Percentiles rank a stretch among this genome's conserved stretches.
phyloP scores from a whole-genome alignment of 2,329 filamentous ascomycete genomes.

The Ramularia collo-cygni region DNA sequence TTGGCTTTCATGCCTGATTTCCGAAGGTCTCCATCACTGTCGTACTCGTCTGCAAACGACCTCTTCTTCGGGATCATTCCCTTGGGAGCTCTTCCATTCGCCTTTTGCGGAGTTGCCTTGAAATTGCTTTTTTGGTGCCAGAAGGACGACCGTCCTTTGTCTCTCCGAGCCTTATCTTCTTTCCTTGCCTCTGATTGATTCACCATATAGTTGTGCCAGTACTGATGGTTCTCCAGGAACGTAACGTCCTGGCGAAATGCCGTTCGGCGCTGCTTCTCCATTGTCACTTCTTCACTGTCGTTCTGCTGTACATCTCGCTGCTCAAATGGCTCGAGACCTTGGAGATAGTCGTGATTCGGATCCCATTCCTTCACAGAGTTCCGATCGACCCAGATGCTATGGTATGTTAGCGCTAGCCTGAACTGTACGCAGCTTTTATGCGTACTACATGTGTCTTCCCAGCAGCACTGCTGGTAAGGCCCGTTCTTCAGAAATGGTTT shows the following conservation, averaged over 20 bases:
- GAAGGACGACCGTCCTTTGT: not conserved
- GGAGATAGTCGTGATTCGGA: conserved; percentile 11
- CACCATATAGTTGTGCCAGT: conserved; percentile 11
- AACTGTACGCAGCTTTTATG: too few relatives aligned
- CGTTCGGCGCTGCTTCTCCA: conserved; percentile 7
- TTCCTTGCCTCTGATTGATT: conserved; percentile 6
- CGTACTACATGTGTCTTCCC: conserved; percentile 20
- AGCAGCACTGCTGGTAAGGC: conserved; percentile 18
- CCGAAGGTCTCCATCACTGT: too few relatives aligned
- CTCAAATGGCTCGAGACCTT: not conserved
- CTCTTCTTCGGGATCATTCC: too few relatives aligned
- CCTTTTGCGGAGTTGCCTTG: too few relatives aligned
- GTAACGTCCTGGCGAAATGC: conserved; percentile 11
- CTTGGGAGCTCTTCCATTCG: too few relatives aligned
- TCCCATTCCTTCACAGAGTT: conserved; percentile 9
- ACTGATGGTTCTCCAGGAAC: conserved; percentile 2
- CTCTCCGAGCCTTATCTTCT: conserved; percentile 5
- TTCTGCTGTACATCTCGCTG: conserved; percentile 2
- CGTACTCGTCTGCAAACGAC: too few relatives aligned
- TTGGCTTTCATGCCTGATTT: too few relatives aligned
- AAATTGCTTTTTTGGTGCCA: too few relatives aligned
- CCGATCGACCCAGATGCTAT: conserved; percentile 17
- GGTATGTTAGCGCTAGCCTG: not conserved
- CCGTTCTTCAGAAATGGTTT: not conserved
- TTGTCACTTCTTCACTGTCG: conserved; percentile 2